Base-by-base conservation (phyloP, 768 basidiomycete genomes). In the Leccinum variicolor region DNA sequence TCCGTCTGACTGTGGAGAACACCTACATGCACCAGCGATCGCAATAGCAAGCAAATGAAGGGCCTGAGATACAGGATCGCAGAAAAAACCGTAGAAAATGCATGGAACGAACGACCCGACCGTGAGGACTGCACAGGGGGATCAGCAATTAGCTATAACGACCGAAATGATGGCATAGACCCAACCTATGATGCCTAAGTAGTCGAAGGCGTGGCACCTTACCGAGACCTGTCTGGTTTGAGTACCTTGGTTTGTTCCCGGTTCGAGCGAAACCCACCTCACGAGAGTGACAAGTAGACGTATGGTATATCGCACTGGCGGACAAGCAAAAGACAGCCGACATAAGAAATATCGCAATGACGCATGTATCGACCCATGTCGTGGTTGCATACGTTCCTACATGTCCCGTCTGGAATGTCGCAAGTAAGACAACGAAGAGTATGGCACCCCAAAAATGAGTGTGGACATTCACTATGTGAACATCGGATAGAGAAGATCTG, bases 21-120 rank as follows among this genome's bases (percentile, higher is more conserved):
- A 65, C 87, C 73, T 55, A 89, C 90, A 83, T 55, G 77, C 60
- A 33, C 89, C 87, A 47, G 81, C 77, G 11, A 81, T 47, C 19
- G 76, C 75, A 51, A 89, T 84, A 11, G 72, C 62, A 19, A 75
- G 60, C 23, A 87, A 73, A 68, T 90, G 89, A 31, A 84, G 69
- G n/a, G 71, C 54, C 67, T 83, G 84, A 52, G 77, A 75, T 39
- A 72, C 64, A 8, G 80, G 76, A 29, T 87, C 77, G 66, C 89
- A 90, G 73, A 81, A 89, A 72, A 90, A 91, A 3, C 83, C 87
- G 68, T 92, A 93, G 67, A 87, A 89, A 41, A 94, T 75, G 60
- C 79, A 83, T 6, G 92, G 89, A 62, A 84, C 84, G 70, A 87
- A 87, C 33, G 90, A 92, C 25, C 92, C 93, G 46, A 89, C 84